These are phyloP conservation scores for Pythium plurisporium DNA, from an alignment of 352 stramenopile species.

Conservation along the genomic window DNA sequence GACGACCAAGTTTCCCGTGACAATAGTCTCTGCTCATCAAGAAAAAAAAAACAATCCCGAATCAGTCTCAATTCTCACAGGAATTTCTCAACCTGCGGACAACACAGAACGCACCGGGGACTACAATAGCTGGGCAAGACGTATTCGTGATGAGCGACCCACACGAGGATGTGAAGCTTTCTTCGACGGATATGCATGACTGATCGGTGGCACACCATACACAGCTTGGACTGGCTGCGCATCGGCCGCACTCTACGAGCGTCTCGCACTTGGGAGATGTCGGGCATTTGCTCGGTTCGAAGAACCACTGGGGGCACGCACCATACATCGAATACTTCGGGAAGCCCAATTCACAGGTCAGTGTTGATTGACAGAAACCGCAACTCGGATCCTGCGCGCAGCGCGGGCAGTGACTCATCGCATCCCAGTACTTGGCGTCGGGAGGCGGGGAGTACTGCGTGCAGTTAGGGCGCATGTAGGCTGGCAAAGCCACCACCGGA, in stretches of 20 bases:
- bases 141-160: conserved; percentile 76
- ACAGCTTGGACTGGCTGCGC: conserved; percentile 59
- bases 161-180: conserved; percentile 79
- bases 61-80: too few species aligned
- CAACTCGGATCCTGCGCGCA: conserved; percentile 68
- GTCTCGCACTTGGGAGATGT: conserved; percentile 53
- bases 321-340: conserved; percentile 41
- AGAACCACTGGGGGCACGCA: conserved; percentile 61
- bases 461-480: conserved; percentile 32
- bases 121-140: conserved; percentile 76
- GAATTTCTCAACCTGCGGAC: too few species aligned
- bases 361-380: conserved; percentile 90
- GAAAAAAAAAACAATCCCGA: not conserved
- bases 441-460: conserved; percentile 41
- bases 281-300: conserved; percentile 55
- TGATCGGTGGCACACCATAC: conserved; percentile 88
- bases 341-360: conserved; percentile 78
- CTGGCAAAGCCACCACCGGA: not conserved
- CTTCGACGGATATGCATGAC: conserved; percentile 81
- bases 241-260: conserved; percentile 55
- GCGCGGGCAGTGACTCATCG: conserved; percentile 59
- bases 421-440: conserved; percentile 55
- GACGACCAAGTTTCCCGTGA: conserved; percentile 51
- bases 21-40: conserved; percentile 37
- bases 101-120: conserved; percentile 44